A percentile compares a stretch with the other conserved stretches of the same genome.
phyloP scores from a whole-genome alignment of 495 filamentous ascomycete genomes.

The Glonium stellatum region DNA sequence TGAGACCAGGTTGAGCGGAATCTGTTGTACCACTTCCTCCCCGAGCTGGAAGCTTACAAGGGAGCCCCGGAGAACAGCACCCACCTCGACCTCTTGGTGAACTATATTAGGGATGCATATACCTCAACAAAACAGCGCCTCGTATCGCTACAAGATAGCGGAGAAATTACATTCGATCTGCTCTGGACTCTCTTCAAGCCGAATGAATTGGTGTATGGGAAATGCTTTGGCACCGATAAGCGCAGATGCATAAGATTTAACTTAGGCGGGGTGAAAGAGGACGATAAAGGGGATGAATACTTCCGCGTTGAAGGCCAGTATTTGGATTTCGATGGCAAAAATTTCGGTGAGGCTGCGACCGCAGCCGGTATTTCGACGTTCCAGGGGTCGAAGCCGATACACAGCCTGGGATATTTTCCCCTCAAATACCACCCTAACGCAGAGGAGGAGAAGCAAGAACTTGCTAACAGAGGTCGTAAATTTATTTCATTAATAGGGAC shows the following conservation, averaged over 20 bases:
- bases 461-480: constrained; percentile 7
- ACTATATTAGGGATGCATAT: constrained; percentile 34
- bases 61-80: constrained; percentile 27
- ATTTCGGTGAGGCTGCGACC: not conserved
- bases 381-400: not conserved
- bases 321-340: constrained; percentile 8
- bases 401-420: not conserved
- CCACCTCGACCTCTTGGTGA: not conserved
- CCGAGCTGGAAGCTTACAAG: constrained; percentile 29
- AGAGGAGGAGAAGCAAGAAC: not conserved
- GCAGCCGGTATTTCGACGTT: not conserved
- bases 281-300: not conserved
- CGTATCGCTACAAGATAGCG: constrained; percentile 35
- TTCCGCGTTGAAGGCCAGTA: not conserved
- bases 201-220: constrained; percentile 40
- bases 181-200: constrained; percentile 44
- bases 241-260: constrained; percentile 11
- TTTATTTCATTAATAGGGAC: constrained; percentile 20
- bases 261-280: not conserved
- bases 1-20: constrained; percentile 30
- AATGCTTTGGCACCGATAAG: constrained; percentile 39
- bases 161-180: constrained; percentile 44
- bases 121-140: constrained; percentile 34
- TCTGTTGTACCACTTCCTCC: constrained; percentile 35
- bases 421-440: not conserved